Evolutionary conservation across 2,329 filamentous ascomycete species (phyloP).

Genomic region (Paraphoma sp.): DNA sequence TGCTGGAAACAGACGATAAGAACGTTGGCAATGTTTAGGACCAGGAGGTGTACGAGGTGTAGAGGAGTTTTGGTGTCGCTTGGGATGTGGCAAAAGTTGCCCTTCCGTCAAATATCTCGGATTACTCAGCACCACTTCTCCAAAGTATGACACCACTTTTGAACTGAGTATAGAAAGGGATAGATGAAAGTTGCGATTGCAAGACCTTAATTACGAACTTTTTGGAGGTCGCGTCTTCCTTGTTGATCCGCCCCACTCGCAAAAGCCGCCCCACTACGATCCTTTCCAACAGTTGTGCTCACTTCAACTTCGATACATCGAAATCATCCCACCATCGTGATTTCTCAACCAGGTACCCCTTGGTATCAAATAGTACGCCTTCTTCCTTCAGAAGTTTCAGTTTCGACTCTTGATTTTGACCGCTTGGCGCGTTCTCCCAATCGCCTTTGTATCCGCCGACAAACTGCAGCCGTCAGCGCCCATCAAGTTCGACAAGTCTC

Average conservation of each 20-base stretch:
- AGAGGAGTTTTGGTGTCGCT: background rate
- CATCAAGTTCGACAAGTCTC: background rate
- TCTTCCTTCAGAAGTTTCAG: slow-evolving; percentile 66
- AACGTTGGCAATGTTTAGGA: too few species aligned
- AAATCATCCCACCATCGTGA: slow-evolving; percentile 55
- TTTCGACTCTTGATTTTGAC: slow-evolving; percentile 70
- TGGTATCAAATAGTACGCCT: slow-evolving; percentile 68
- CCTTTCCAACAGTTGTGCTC: slow-evolving; percentile 1
- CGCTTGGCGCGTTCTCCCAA: slow-evolving; percentile 67
- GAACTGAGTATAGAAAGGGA: background rate
- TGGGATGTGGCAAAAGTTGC: background rate
- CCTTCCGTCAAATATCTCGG: background rate
- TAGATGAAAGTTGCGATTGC: too few species aligned
- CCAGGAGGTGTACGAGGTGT: background rate
- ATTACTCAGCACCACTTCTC: background rate
- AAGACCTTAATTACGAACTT: background rate
- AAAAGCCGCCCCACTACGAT: slow-evolving; percentile 11
- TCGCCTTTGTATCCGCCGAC: slow-evolving; percentile 75
- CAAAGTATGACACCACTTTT: background rate
- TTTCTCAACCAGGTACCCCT: slow-evolving; percentile 64
- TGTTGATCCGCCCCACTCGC: slow-evolving; percentile 14
- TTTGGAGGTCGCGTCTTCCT: background rate
- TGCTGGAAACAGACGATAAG: background rate
- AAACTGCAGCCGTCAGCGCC: slow-evolving; percentile 29
- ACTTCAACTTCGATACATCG: slow-evolving; percentile 29